Conservation (phyloP, 257 asterid genomes). For the Solanum etuberosum region DNA sequence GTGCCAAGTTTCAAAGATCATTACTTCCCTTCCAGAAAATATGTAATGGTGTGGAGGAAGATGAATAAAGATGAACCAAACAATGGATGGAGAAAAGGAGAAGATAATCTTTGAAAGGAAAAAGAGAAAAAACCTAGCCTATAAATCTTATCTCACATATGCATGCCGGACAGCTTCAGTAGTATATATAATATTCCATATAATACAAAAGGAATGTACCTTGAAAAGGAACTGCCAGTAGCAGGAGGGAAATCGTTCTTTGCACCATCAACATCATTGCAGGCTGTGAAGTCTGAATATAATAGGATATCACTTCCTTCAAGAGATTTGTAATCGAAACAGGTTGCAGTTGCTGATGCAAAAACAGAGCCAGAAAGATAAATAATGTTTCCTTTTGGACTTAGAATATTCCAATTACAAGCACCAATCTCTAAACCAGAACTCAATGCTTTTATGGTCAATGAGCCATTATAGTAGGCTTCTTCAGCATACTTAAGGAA, state of each 20-base stretch:
- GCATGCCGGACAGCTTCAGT: not conserved
- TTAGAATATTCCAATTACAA: conserved; percentile 65
- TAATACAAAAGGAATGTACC: conserved; percentile 22
- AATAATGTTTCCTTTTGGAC: conserved; percentile 50
- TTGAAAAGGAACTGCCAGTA: conserved; percentile 11
- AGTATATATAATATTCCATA: not conserved
- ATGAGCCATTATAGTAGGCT: conserved; percentile 71
- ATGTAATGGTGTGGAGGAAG: not conserved
- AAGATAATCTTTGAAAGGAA: not conserved
- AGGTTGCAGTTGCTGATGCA: conserved; percentile 38
- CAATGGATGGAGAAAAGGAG: not conserved
- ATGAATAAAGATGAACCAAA: not conserved
- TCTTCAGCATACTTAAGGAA: conserved; percentile 77
- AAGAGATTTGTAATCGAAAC: conserved; percentile 48
- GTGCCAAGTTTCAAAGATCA: conserved; percentile 8
- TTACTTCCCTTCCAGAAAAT: not conserved
- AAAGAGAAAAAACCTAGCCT: not conserved
- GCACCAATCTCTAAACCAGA: conserved; percentile 94
- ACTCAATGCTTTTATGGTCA: conserved; percentile 56
- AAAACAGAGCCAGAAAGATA: conserved; percentile 63
- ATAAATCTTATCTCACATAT: not conserved
- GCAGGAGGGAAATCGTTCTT: conserved; percentile 5
- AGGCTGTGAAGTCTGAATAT: conserved; percentile 52
- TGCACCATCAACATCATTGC: conserved; percentile 22
- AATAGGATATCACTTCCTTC: conserved; percentile 53